Evolutionary conservation across 371 early-diverging fungal genomes (phyloP), one percentile per base, ranked within the genome.

Genomic region (Mortierella sp.): DNA sequence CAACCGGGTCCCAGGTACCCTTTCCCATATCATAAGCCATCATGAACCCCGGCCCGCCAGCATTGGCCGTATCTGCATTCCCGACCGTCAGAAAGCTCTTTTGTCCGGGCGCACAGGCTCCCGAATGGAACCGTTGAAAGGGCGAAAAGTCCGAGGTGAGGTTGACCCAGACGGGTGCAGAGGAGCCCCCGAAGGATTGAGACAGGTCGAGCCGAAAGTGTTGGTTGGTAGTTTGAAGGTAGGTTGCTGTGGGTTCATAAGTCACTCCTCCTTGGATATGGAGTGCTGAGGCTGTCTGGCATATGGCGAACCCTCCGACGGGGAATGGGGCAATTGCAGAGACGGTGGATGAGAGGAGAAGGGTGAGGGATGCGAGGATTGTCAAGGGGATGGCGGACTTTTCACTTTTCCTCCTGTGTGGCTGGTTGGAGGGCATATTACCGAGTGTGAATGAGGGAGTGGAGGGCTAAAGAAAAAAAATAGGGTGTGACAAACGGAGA

Each of bases 181-280:
- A 24, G 7, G 76, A 64, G 14, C 69, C 40, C 19, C 73, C 76
- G 65, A 82, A 82, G 5, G 74, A 34, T 48, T 71, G 63, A 0
- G 83, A 82, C 19, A 82, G 78, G 64, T 82, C 83, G 19, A 82
- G 70, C 3, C 78, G 74, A 65, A 82, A 82, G 40, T 82, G 83
- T 52, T 82, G 83, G 58, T 82, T 82, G 44, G 78, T 82, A 7
- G 78, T 70, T 19, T 34, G 24, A 19, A 82, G 75, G 16, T 64
- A 82, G 0, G 78, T 74, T 14, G 69, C 74, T 0, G 68, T 40
- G 43, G 50, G 52, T 1, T 61, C 34, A n/a, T 68, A 82, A n/a
- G 75, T n/a, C 39, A 82, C 75, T 5, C 83, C 83, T 5, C 83
- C 83, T 45, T 82, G 83, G 48, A 82, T 70, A 29, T 82, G 74